Conservation (phyloP, 2,329 filamentous ascomycete species). For the Achaetomium macrosporum region DNA sequence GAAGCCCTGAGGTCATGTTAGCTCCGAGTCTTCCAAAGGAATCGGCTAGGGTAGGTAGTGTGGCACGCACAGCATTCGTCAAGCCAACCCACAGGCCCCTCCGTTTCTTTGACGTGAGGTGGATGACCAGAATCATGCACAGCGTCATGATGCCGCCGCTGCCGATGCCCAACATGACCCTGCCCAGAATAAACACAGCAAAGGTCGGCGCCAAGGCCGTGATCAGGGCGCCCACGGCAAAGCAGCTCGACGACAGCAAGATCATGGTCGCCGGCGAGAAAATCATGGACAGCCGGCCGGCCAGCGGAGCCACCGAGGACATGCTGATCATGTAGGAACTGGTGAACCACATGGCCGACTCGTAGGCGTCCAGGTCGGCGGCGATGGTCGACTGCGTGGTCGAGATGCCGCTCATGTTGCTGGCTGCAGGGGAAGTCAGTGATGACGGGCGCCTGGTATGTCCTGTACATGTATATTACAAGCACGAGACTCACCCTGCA, state of each 20-base stretch:
- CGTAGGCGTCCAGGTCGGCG: slow-evolving; percentile 66
- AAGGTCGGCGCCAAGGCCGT: slow-evolving; percentile 57
- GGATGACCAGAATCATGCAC: slow-evolving; percentile 69
- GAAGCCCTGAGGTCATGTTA: slow-evolving; percentile 26
- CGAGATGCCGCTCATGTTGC: slow-evolving; percentile 75
- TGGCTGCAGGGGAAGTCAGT: slow-evolving; percentile 33
- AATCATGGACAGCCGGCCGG: slow-evolving; percentile 66
- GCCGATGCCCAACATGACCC: slow-evolving; percentile 62
- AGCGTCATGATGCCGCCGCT: slow-evolving; percentile 68
- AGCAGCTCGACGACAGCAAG: slow-evolving; percentile 50
- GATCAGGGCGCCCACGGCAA: slow-evolving; percentile 59
- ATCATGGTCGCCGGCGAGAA: slow-evolving; percentile 65
- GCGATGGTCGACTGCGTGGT: slow-evolving; percentile 76
- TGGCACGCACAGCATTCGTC: slow-evolving; percentile 61
- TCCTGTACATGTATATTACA: too few species aligned
- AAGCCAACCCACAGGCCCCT: slow-evolving; percentile 70
- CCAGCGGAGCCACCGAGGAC: slow-evolving; percentile 61
- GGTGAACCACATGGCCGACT: slow-evolving; percentile 72
- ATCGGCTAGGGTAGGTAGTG: slow-evolving; percentile 57
- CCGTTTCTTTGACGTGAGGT: slow-evolving; percentile 60
- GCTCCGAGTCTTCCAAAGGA: slow-evolving; percentile 20
- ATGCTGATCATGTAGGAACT: slow-evolving; percentile 62
- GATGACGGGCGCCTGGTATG: too few species aligned
- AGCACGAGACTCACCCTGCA: slow-evolving; percentile 43
- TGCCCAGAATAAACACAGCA: slow-evolving; percentile 59